Evolutionary conservation across 768 basidiomycete species (phyloP), one percentile per base, ranked within the genome.

Genomic region (Rhodotorula kratochvilovae): DNA sequence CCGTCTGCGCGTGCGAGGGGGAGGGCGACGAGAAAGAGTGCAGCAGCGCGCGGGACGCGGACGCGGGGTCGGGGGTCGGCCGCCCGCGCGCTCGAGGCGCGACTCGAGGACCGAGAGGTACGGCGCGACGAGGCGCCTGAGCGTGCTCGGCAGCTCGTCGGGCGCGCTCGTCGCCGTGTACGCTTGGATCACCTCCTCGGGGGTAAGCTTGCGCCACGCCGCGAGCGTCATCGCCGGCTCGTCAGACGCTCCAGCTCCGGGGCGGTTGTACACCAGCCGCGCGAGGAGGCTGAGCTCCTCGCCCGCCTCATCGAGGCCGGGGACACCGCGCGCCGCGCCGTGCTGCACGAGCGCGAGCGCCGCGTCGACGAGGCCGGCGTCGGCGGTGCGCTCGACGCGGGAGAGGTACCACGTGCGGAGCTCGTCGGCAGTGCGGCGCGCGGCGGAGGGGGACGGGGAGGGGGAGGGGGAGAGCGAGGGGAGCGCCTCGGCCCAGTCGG

Each of bases 81-180:
- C 78, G 25, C 91, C 91, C 25, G 85, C 81, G 33, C 94, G 88
- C 81, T 98, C 94, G 56, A 88, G 86, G 31, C 89, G 88, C 31
- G 91, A 85, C 80, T 97, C 93, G 39, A 98, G 84, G 33, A 97
- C 92, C 75, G 89, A 94, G 1, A 98, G 85, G 79, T 96, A 99
- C 5, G 95, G 95, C 80, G 92, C 84, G 46, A 95, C 90, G 46
- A 96, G 87, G 42, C 84, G 85, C 33, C 84, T 81, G 53, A 98
- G 87, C 75, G 92, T 88, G 55, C 80, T 79, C 4, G 87, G 84
- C 29, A 98, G 77, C 27, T 85, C 85, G 4, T 85, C 83, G 7
- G 89, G 83, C 4, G 86, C 86, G 10, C 93, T 90, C 79, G 88
- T 81, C 7, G 85, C 81, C 45, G 96, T 85, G 79, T 95, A 97